Evolutionary conservation across 257 asterid genomes (phyloP).

Genomic region (Solanum tarapatanum): DNA sequence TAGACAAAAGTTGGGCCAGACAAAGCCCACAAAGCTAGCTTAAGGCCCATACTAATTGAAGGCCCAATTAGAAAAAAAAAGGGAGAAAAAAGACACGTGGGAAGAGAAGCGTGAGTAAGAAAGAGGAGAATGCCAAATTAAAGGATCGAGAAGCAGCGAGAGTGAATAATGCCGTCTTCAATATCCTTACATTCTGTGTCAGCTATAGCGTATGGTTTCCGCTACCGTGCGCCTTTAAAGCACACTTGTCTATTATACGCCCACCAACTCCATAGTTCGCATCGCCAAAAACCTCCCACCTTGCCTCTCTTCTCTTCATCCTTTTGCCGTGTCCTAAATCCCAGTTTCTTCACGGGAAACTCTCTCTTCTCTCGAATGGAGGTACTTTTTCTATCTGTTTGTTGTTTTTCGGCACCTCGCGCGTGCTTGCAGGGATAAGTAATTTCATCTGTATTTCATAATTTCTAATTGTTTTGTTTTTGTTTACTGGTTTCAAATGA

Average conservation of each 20-base stretch:
- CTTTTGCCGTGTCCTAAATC: constrained; percentile 16
- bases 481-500: background rate
- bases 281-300: constrained; percentile 1
- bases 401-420: background rate
- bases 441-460: background rate
- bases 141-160: background rate
- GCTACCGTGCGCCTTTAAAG: constrained; percentile 48
- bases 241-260: constrained; percentile 12
- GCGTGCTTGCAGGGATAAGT: background rate
- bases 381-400: constrained; percentile 21
- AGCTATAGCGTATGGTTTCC: constrained; percentile 21
- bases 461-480: background rate
- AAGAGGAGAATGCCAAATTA: background rate
- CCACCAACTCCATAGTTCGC: background rate
- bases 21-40: background rate
- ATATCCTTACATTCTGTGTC: background rate
- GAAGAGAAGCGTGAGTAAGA: background rate
- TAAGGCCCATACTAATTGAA: background rate
- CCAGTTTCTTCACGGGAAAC: constrained; percentile 43
- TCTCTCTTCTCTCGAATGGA: constrained; percentile 71
- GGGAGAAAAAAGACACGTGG: background rate
- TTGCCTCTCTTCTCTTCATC: constrained; percentile 17
- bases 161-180: background rate
- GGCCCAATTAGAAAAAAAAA: background rate
- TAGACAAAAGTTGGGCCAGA: background rate